These are phyloP conservation scores for Stenogyne calaminthoides DNA, from an alignment of 305 asterid species.

Conservation along the genomic window DNA sequence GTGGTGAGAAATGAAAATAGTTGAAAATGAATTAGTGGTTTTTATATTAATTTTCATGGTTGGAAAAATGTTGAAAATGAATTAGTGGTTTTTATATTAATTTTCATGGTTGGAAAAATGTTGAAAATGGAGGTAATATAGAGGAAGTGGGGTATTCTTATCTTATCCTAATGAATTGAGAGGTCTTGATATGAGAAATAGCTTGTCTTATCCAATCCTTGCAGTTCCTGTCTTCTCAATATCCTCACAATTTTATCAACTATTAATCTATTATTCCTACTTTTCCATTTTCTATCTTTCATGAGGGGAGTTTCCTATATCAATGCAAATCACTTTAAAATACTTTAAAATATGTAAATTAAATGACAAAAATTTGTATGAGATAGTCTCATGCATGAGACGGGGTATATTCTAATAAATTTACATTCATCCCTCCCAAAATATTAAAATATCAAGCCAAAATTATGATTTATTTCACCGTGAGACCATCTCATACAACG, in stretches of 20 bases:
- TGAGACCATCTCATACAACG: too few species aligned
- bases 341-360: too few species aligned
- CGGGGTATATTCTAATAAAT: too few species aligned
- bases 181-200: conserved; percentile 46
- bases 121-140: background rate
- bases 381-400: too few species aligned
- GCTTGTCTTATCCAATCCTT: conserved; percentile 50
- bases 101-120: background rate
- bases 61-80: background rate
- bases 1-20: background rate
- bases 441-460: too few species aligned
- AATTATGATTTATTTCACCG: too few species aligned
- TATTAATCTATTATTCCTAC: background rate
- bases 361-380: too few species aligned
- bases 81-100: background rate
- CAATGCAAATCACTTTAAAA: background rate
- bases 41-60: background rate
- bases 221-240: conserved; percentile 24
- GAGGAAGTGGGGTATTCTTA: conserved; percentile 45
- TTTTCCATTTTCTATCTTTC: background rate
- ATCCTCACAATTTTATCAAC: conserved; percentile 43
- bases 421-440: too few species aligned
- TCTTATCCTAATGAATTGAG: conserved; percentile 58
- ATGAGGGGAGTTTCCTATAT: too few species aligned
- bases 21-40: background rate